phyloP scores from a whole-genome alignment of 192 early-diverging fungal genomes.

The Rhizophagus sp. region DNA sequence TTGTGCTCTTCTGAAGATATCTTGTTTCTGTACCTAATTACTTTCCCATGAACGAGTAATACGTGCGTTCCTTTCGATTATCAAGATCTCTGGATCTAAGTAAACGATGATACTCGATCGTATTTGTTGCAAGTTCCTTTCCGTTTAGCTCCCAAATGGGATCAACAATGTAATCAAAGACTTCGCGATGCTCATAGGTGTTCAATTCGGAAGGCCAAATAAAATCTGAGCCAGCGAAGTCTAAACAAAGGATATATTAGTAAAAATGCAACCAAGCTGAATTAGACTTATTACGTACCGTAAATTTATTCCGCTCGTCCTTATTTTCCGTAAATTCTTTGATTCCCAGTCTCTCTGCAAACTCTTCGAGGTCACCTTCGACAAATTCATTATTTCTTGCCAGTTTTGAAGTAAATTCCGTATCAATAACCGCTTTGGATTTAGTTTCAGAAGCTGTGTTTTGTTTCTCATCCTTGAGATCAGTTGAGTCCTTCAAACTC shows the following conservation, averaged over 20 bases:
- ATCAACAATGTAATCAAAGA: constrained; percentile 20
- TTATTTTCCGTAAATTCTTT: constrained; percentile 28
- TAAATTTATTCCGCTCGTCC: constrained; percentile 12
- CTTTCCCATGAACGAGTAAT: too few relatives aligned
- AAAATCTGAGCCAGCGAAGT: neutral
- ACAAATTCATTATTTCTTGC: constrained; percentile 2
- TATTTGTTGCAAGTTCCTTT: constrained; percentile 26
- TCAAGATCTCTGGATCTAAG: constrained; percentile 19
- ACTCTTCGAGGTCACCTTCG: constrained; percentile 21
- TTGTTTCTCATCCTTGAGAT: neutral
- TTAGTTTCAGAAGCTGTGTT: constrained; percentile 24
- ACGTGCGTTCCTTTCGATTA: neutral
- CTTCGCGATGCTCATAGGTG: neutral
- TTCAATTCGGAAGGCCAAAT: constrained; percentile 15
- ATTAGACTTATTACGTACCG: constrained; percentile 21
- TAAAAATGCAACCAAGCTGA: constrained; percentile 22
- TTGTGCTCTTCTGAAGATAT: too few relatives aligned
- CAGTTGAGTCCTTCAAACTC: constrained; percentile 22
- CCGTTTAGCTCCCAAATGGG: constrained; percentile 10
- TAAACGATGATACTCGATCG: constrained; percentile 9
- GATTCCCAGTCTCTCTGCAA: constrained; percentile 10
- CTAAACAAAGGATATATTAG: constrained; percentile 29
- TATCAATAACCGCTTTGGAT: constrained; percentile 15
- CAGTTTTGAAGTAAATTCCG: constrained; percentile 24
- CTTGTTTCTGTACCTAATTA: too few relatives aligned